Conservation (phyloP, 805 yeast species). For the Metschnikowia drakensbergensis region DNA sequence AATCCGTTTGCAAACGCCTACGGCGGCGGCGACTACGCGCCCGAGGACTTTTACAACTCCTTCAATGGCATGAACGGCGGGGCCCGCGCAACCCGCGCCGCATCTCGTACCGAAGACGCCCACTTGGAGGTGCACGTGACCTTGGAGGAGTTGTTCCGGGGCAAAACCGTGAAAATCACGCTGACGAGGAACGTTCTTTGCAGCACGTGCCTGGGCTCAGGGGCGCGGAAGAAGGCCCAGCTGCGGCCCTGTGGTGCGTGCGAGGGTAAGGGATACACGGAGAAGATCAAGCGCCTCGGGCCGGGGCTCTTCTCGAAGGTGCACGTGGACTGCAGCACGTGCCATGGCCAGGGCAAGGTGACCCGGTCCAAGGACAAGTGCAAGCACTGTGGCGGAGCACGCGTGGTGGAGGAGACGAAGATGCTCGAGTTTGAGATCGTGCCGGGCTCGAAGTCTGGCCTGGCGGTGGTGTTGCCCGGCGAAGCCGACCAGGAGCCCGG, state of each 20-base stretch:
- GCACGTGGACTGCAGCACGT: constrained; percentile 56
- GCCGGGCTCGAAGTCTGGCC: constrained; percentile 65
- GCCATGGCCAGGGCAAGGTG: constrained; percentile 67
- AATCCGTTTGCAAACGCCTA: constrained; percentile 36
- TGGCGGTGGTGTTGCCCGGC: constrained; percentile 54
- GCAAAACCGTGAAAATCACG: constrained; percentile 72
- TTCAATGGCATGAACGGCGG: constrained; percentile 44
- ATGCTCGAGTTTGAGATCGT: constrained; percentile 72
- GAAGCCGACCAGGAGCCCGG: constrained; percentile 81
- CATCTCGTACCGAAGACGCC: constrained; percentile 60
- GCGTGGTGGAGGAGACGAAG: constrained; percentile 60
- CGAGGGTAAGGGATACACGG: constrained; percentile 63
- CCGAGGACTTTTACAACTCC: constrained; percentile 77
- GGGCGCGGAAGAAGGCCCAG: constrained; percentile 60
- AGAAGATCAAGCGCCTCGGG: constrained; percentile 59
- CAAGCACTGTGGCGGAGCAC: constrained; percentile 67
- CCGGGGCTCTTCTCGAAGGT: constrained; percentile 73
- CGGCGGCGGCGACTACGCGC: constrained; percentile 48
- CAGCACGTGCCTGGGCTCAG: constrained; percentile 68
- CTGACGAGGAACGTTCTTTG: constrained; percentile 73
- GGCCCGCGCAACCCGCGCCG: constrained; percentile 11
- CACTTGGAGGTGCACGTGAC: constrained; percentile 59
- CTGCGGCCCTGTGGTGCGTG: constrained; percentile 61
- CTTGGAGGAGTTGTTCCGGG: constrained; percentile 72
- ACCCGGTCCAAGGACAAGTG: constrained; percentile 68